A percentile compares a stretch with the other conserved stretches of the same genome.
Evolutionary conservation across 768 basidiomycete species (phyloP).

Genomic region (Cytidiella melzeri): DNA sequence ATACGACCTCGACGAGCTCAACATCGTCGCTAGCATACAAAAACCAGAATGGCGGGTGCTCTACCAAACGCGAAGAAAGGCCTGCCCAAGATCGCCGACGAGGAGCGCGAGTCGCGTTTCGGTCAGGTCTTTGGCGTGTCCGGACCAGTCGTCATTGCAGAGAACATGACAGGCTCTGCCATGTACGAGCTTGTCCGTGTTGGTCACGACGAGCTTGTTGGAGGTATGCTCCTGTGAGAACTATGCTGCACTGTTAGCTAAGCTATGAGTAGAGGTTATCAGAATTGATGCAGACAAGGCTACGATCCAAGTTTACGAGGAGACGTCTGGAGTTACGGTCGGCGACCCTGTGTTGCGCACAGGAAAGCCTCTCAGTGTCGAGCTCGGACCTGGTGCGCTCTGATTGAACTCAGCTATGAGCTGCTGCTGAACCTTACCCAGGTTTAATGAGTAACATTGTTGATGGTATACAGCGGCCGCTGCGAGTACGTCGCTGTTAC

Average conservation of each 20-base stretch:
- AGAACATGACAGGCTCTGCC: conserved; percentile 92
- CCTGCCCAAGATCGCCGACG: conserved; percentile 84
- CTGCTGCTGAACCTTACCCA: conserved; percentile 25
- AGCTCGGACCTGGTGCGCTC: conserved; percentile 86
- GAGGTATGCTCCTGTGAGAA: conserved; percentile 50
- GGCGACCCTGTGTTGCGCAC: conserved; percentile 97
- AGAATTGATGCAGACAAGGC: conserved; percentile 97
- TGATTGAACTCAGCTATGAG: neutral
- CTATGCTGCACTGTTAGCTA: neutral
- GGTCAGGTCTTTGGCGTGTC: conserved; percentile 94
- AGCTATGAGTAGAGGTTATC: conserved; percentile 76
- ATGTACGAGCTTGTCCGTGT: conserved; percentile 99
- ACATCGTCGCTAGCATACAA: conserved; percentile 7
- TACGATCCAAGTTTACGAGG: conserved; percentile 99
- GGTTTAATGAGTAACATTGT: conserved; percentile 99
- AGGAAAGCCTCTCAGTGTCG: conserved; percentile 96
- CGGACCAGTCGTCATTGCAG: conserved; percentile 96
- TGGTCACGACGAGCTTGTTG: conserved; percentile 96
- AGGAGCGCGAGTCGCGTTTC: conserved; percentile 81
- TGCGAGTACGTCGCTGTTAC: conserved; percentile 51
- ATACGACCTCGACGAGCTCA: conserved; percentile 8
- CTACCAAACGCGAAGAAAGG: conserved; percentile 85
- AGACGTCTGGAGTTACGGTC: conserved; percentile 97
- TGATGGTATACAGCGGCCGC: conserved; percentile 92
- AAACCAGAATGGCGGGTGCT: conserved; percentile 76